A percentile compares a stretch with the other conserved stretches of the same genome.
These are phyloP conservation scores for Solanum gandarillasii DNA, from an alignment of 257 asterid species.

Conservation along the genomic window DNA sequence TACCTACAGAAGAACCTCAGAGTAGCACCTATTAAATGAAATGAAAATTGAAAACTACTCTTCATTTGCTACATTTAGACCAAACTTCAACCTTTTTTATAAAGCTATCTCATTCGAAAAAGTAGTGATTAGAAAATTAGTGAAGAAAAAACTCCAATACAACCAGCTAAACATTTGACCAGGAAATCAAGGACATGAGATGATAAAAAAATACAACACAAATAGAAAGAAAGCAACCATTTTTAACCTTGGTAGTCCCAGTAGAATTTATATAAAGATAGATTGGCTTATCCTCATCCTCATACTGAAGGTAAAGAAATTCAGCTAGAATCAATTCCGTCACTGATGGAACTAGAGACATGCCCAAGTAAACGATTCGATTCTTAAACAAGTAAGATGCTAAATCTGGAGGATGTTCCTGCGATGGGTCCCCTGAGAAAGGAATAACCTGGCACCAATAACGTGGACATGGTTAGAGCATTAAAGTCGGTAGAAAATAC, in stretches of 20 bases:
- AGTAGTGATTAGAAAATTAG: neutral
- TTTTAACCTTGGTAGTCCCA: constrained; percentile 85
- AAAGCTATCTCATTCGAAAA: neutral
- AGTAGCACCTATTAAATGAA: neutral
- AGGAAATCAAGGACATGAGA: neutral
- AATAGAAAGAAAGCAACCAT: neutral
- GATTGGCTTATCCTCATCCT: constrained; percentile 75
- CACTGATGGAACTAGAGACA: constrained; percentile 88
- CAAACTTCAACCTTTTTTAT: neutral
- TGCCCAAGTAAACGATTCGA: constrained; percentile 91
- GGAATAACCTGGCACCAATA: constrained; percentile 71
- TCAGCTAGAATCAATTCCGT: constrained; percentile 88
- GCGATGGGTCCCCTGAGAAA: constrained; percentile 72
- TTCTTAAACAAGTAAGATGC: constrained; percentile 77
- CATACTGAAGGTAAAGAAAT: constrained; percentile 80
- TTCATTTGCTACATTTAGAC: neutral
- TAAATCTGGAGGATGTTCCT: constrained; percentile 96
- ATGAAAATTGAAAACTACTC: neutral
- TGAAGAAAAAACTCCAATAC: neutral
- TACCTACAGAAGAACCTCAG: neutral
- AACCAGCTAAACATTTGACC: neutral
- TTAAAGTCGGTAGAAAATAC: neutral
- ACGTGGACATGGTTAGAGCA: neutral
- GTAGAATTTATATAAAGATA: constrained; percentile 89
- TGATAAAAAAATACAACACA: neutral